Conservation (phyloP, 331 rosid genomes). For the Telfairia occidentalis region DNA sequence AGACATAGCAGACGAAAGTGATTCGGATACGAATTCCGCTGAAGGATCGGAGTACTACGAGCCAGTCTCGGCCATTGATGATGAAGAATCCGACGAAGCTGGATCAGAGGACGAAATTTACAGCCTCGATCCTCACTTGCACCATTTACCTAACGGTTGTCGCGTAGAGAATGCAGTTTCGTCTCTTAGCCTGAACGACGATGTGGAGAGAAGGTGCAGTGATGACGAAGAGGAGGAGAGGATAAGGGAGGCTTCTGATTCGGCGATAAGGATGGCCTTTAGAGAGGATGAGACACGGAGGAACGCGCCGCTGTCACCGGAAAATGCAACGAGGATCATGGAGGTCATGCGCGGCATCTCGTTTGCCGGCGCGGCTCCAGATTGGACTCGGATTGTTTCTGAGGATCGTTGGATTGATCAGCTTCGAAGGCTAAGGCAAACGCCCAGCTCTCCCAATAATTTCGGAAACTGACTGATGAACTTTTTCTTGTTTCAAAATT, state of each 20-base stretch:
- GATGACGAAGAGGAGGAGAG: slow-evolving; percentile 27
- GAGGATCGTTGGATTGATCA: slow-evolving; percentile 70
- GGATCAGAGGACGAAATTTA: slow-evolving; percentile 30
- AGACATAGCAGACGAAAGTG: slow-evolving; percentile 59
- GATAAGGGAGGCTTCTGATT: slow-evolving; percentile 27
- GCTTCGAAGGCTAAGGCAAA: slow-evolving; percentile 37
- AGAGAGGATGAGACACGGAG: slow-evolving; percentile 70
- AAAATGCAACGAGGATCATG: slow-evolving; percentile 62
- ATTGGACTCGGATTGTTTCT: slow-evolving; percentile 50
- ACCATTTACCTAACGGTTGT: slow-evolving; percentile 32
- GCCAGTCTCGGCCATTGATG: slow-evolving; percentile 51
- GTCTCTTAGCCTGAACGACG: slow-evolving; percentile 41
- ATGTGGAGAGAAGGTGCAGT: slow-evolving; percentile 18
- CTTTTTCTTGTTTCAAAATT: neutral
- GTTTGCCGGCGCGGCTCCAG: slow-evolving; percentile 52
- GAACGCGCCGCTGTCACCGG: slow-evolving; percentile 56
- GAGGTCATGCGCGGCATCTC: slow-evolving; percentile 82
- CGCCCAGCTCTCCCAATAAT: slow-evolving; percentile 14
- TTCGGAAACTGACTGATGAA: slow-evolving; percentile 6
- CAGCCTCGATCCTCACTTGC: slow-evolving; percentile 16
- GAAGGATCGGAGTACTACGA: slow-evolving; percentile 49
- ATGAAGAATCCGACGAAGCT: slow-evolving; percentile 17
- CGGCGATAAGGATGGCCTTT: slow-evolving; percentile 46
- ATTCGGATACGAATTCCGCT: slow-evolving; percentile 58
- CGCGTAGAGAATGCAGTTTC: slow-evolving; percentile 43